Evolutionary conservation across 2,329 filamentous ascomycete species (phyloP).

Genomic region (Madurella mycetomatis): DNA sequence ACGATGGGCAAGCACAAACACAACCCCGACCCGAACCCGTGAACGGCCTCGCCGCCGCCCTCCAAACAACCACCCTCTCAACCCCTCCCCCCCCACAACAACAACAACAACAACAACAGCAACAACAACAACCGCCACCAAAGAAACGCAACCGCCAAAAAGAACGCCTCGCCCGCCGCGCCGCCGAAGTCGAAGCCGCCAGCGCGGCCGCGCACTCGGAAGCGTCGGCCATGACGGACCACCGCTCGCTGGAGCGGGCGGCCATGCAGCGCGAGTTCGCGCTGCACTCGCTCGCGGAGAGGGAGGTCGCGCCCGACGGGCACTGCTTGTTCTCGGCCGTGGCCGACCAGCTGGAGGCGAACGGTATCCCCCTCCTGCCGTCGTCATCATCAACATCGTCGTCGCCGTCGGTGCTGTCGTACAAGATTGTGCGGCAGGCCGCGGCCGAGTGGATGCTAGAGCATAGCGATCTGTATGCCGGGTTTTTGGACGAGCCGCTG

Average conservation of each 20-base stretch:
- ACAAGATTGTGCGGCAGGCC: conserved; percentile 62
- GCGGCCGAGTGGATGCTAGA: conserved; percentile 73
- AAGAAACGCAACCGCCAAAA: conserved; percentile 90
- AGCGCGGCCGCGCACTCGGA: conserved; percentile 67
- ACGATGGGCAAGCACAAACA: conserved; percentile 7
- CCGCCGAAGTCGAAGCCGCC: conserved; percentile 74
- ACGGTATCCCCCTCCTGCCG: conserved; percentile 40
- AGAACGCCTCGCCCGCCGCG: conserved; percentile 81
- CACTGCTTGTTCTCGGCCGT: conserved; percentile 93
- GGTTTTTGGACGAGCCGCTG: conserved; percentile 80
- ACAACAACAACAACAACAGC: conserved; percentile 16
- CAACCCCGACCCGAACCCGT: neutral
- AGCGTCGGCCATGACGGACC: conserved; percentile 68
- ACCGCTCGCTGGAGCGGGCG: conserved; percentile 63
- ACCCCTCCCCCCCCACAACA: conserved; percentile 17
- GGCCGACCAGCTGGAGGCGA: conserved; percentile 69
- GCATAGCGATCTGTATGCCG: conserved; percentile 75
- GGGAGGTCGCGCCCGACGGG: conserved; percentile 81
- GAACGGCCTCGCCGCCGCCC: conserved; percentile 8
- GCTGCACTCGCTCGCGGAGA: conserved; percentile 61
- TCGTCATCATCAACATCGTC: conserved; percentile 6
- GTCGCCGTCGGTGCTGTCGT: conserved; percentile 37
- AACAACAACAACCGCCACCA: conserved; percentile 1
- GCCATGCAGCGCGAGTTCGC: conserved; percentile 66
- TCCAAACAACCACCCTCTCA: conserved; percentile 20